Evolutionary conservation across 495 filamentous ascomycete species (phyloP).

Genomic region (Aspergillus panamensis): DNA sequence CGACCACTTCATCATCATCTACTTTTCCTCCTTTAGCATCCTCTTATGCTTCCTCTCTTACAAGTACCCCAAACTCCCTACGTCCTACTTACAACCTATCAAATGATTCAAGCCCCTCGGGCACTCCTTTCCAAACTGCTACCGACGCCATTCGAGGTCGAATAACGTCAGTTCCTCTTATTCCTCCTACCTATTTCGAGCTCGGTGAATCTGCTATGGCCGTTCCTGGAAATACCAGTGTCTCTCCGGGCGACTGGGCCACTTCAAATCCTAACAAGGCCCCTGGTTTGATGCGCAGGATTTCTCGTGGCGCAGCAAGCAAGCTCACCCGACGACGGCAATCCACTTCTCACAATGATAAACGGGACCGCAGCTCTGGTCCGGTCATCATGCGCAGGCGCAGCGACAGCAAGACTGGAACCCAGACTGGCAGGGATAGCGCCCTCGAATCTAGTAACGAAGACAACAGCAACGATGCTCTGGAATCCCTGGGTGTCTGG

Average conservation of each 20-base stretch:
- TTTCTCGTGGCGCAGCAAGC: slow-evolving; percentile 63
- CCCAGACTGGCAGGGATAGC: slow-evolving; percentile 50
- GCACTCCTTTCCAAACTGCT: slow-evolving; percentile 50
- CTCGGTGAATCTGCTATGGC: slow-evolving; percentile 55
- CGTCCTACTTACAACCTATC: slow-evolving; percentile 28
- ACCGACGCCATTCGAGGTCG: slow-evolving; percentile 50
- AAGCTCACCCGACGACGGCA: slow-evolving; percentile 61
- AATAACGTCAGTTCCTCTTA: slow-evolving; percentile 31
- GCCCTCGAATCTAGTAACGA: slow-evolving; percentile 52
- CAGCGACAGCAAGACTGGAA: slow-evolving; percentile 77
- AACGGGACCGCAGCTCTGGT: slow-evolving; percentile 80
- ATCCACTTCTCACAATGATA: slow-evolving; percentile 68
- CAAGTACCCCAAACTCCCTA: slow-evolving; percentile 32
- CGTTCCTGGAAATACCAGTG: slow-evolving; percentile 32
- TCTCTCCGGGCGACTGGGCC: slow-evolving; percentile 46
- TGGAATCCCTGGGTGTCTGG: slow-evolving; percentile 39
- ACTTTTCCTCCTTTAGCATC: slow-evolving; percentile 28
- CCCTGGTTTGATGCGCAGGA: slow-evolving; percentile 59
- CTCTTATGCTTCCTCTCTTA: slow-evolving; percentile 32
- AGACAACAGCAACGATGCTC: slow-evolving; percentile 60
- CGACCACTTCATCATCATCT: slow-evolving; percentile 27
- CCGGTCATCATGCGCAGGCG: slow-evolving; percentile 82
- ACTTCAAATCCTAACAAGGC: slow-evolving; percentile 50
- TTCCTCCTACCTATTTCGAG: slow-evolving; percentile 47
- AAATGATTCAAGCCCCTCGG: slow-evolving; percentile 45